Evolutionary conservation across 2,329 filamentous ascomycete species (phyloP).

Genomic region (Pseudopithomyces chartarum): DNA sequence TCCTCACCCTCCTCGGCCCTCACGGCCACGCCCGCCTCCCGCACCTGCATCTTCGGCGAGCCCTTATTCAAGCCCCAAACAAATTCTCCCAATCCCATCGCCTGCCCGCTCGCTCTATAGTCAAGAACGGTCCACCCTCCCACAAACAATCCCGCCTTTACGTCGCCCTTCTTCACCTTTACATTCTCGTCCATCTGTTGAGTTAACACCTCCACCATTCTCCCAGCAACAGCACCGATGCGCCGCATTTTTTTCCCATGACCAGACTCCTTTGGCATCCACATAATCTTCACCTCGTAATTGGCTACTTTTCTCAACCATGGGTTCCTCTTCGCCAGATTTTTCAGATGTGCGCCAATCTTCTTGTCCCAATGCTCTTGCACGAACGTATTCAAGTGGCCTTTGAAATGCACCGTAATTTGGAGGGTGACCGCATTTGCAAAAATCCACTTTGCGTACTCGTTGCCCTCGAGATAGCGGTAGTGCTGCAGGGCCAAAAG

Average conservation of each 20-base stretch:
- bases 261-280: slow-evolving; percentile 22
- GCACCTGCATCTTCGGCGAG: background rate
- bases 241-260: slow-evolving; percentile 21
- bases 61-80: slow-evolving; percentile 6
- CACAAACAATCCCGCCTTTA: slow-evolving; percentile 21
- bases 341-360: slow-evolving; percentile 24
- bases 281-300: slow-evolving; percentile 32
- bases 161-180: slow-evolving; percentile 16
- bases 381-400: slow-evolving; percentile 30
- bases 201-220: slow-evolving; percentile 25
- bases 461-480: slow-evolving; percentile 27
- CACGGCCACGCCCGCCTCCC: slow-evolving; percentile 2
- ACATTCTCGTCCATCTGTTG: slow-evolving; percentile 19
- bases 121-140: slow-evolving; percentile 15
- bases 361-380: slow-evolving; percentile 36
- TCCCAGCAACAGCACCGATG: slow-evolving; percentile 20
- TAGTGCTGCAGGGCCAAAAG: slow-evolving; percentile 27
- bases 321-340: slow-evolving; percentile 25
- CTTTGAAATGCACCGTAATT: slow-evolving; percentile 30
- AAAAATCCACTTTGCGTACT: slow-evolving; percentile 32
- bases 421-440: slow-evolving; percentile 23
- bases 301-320: slow-evolving; percentile 30
- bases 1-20: too few species aligned
- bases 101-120: slow-evolving; percentile 8
- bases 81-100: slow-evolving; percentile 21